phyloP scores from a whole-genome alignment of 345 rosid species.

The Litchi chinensis region DNA sequence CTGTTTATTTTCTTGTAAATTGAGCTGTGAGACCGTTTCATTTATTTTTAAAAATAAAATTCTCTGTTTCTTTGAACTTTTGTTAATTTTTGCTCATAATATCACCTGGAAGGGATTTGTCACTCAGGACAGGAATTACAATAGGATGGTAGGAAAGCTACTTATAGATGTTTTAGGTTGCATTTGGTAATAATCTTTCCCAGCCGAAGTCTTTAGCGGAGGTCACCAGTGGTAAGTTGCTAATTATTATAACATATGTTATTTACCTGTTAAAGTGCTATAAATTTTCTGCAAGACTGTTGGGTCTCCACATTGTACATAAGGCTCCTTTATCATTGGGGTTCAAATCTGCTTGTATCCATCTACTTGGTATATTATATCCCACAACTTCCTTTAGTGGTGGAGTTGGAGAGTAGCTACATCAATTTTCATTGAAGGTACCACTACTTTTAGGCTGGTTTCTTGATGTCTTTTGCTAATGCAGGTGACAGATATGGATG shows the following conservation, averaged over 20 bases:
- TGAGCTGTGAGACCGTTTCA: background rate
- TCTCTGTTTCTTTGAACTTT: background rate
- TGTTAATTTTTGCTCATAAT: background rate
- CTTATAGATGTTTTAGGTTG: conserved; percentile 6
- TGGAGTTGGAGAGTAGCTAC: background rate
- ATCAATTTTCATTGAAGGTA: background rate
- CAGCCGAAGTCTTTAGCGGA: background rate
- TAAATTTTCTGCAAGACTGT: background rate
- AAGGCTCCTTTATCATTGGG: too few relatives aligned
- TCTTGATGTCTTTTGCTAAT: background rate
- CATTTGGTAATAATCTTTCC: background rate
- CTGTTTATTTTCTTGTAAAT: background rate
- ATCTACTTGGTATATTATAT: background rate
- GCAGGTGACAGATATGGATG: conserved; percentile 80
- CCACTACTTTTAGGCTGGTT: background rate
- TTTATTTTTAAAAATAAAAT: too few relatives aligned
- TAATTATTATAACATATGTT: background rate
- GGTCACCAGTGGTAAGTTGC: background rate
- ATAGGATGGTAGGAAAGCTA: background rate
- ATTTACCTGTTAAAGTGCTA: background rate
- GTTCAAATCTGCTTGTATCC: background rate
- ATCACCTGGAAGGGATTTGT: background rate
- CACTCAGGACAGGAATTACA: background rate
- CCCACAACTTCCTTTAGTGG: background rate
- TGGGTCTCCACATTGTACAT: background rate